Evolutionary conservation across 2,329 filamentous ascomycete genomes (phyloP).

Genomic region (Cladobotryum protrusum): DNA sequence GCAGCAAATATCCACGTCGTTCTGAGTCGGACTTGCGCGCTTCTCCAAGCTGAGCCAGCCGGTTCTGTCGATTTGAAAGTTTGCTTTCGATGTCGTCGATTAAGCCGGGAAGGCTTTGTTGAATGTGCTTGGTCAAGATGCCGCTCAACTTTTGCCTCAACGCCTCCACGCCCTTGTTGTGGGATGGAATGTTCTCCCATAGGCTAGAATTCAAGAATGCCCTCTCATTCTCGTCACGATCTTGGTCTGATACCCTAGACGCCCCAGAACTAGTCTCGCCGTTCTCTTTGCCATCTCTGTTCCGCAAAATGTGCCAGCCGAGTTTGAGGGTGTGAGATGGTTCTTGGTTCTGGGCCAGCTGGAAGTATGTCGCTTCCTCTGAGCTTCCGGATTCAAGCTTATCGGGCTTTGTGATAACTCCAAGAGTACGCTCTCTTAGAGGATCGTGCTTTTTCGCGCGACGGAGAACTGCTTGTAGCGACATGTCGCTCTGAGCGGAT

Average conservation of each 20-base stretch:
- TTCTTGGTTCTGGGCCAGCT: constrained; percentile 40
- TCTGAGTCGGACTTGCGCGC: constrained; percentile 18
- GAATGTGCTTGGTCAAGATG: constrained; percentile 24
- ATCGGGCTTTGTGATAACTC: constrained; percentile 54
- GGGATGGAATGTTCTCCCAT: constrained; percentile 23
- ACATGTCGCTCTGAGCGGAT: constrained; percentile 49
- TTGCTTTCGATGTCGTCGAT: constrained; percentile 21
- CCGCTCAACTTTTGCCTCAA: constrained; percentile 30
- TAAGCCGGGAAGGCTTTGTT: constrained; percentile 21
- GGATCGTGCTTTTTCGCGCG: constrained; percentile 28
- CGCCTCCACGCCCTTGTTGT: constrained; percentile 25
- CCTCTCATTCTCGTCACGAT: constrained; percentile 26
- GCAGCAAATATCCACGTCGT: constrained; percentile 27
- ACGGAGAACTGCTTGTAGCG: constrained; percentile 41
- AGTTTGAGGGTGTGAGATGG: constrained; percentile 25
- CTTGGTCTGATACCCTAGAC: background rate
- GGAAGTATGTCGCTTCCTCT: constrained; percentile 29
- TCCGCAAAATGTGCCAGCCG: constrained; percentile 52
- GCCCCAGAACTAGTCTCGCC: constrained; percentile 12
- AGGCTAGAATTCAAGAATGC: constrained; percentile 25
- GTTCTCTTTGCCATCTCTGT: constrained; percentile 31
- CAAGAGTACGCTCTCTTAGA: constrained; percentile 38
- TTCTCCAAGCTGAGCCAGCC: constrained; percentile 13
- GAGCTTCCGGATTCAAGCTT: constrained; percentile 5
- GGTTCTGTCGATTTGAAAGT: constrained; percentile 9